Conservation (phyloP, 768 basidiomycete species). For the Coprinopsis sp. region DNA sequence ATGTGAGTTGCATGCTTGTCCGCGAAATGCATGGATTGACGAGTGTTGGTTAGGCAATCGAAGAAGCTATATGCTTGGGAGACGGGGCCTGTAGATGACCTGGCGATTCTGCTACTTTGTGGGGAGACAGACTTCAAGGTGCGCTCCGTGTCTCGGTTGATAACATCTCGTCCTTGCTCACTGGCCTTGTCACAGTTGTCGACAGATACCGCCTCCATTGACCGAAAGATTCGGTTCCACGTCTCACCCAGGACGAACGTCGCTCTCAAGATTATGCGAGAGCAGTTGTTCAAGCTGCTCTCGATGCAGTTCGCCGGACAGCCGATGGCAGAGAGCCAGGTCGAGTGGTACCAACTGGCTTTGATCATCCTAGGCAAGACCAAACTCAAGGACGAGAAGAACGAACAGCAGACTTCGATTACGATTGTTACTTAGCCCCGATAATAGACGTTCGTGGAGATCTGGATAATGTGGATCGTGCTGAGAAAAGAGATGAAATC, state of each 20-base stretch:
- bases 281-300: conserved; percentile 53
- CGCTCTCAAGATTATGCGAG: conserved; percentile 77
- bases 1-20: conserved; percentile 46
- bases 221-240: conserved; percentile 79
- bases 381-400: conserved; percentile 33
- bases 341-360: conserved; percentile 70
- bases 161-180: not conserved
- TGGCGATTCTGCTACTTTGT: conserved; percentile 76
- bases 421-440: conserved; percentile 2
- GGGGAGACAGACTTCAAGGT: conserved; percentile 90
- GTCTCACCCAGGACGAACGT: conserved; percentile 66
- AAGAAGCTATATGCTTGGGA: conserved; percentile 94
- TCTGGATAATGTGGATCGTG: not conserved
- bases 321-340: conserved; percentile 51
- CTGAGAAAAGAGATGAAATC: too few species aligned
- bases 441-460: not conserved
- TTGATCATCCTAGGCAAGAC: conserved; percentile 55
- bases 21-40: not conserved
- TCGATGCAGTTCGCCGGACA: conserved; percentile 65
- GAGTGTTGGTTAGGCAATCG: conserved; percentile 63
- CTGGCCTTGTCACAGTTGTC: conserved; percentile 44
- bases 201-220: conserved; percentile 68
- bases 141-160: not conserved
- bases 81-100: conserved; percentile 82
- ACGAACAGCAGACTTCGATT: conserved; percentile 9